Conservation (phyloP, 176 grass and related monocot genomes). For the Eleusine indica region DNA sequence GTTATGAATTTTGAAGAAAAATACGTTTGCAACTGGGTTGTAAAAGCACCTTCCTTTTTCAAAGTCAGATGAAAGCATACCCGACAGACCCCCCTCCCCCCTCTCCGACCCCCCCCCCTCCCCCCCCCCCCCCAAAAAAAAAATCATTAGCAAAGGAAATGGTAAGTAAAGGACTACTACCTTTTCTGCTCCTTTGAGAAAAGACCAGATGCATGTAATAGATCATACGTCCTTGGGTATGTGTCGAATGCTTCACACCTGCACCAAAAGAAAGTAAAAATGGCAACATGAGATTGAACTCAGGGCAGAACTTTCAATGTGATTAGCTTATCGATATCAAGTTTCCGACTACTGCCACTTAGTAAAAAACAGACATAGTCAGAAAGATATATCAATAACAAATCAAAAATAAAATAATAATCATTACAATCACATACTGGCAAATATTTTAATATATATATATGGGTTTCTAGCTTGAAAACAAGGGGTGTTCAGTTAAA, state of each 20-base stretch:
- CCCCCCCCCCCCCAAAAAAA: background rate
- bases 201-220: conserved; percentile 79
- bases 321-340: conserved; percentile 10
- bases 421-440: conserved; percentile 5
- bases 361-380: background rate
- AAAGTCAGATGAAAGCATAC: background rate
- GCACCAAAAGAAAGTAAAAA: conserved; percentile 36
- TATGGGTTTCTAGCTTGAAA: background rate
- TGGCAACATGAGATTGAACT: conserved; percentile 25
- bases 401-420: background rate
- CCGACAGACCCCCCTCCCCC: background rate
- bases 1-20: background rate
- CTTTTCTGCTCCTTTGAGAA: conserved; percentile 88
- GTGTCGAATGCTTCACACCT: conserved; percentile 99
- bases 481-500: conserved; percentile 4
- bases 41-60: background rate
- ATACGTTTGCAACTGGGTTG: background rate
- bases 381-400: too few species aligned
- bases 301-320: background rate
- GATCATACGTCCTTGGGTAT: conserved; percentile 94
- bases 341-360: background rate
- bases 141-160: conserved; percentile 2
- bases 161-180: conserved; percentile 29
- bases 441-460: conserved; percentile 8
- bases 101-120: too few species aligned